These are phyloP conservation scores for Huntiella savannae DNA, from an alignment of 2,329 filamentous ascomycete genomes.

Conservation along the genomic window DNA sequence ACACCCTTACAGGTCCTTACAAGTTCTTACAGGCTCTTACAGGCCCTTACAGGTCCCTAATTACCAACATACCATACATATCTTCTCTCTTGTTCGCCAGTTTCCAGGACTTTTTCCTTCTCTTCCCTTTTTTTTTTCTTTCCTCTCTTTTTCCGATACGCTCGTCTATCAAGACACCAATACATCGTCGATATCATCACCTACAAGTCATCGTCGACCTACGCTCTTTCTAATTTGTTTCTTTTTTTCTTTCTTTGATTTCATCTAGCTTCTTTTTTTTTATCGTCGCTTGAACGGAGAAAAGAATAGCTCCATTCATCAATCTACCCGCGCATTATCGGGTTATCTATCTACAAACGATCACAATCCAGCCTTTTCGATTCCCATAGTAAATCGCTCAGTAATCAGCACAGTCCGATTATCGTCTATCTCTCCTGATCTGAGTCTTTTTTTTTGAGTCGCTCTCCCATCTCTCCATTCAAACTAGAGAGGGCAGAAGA, in stretches of 20 bases:
- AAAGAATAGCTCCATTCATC: neutral
- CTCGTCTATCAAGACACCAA: neutral
- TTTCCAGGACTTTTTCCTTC: neutral
- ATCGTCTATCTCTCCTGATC: neutral
- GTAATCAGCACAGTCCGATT: too few species aligned
- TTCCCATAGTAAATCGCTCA: neutral
- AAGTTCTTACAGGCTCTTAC: too few species aligned
- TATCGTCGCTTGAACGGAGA: too few species aligned
- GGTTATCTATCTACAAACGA: too few species aligned
- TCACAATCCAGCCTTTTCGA: neutral
- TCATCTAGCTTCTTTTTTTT: neutral
- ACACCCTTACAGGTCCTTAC: too few species aligned
- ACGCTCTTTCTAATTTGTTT: constrained; percentile 6
- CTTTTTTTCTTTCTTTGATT: constrained; percentile 12
- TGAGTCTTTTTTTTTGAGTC: neutral
- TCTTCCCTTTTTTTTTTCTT: constrained; percentile 1
- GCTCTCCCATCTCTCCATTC: too few species aligned
- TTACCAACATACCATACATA: too few species aligned
- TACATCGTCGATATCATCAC: constrained; percentile 1
- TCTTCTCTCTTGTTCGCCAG: neutral
- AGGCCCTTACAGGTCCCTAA: too few species aligned
- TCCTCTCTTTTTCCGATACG: constrained; percentile 3
- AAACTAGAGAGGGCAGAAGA: too few species aligned
- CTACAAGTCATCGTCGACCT: neutral
- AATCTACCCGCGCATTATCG: too few species aligned